These are phyloP conservation scores for Trichosanthes truncata DNA, from an alignment of 306 rosid species.

Conservation along the genomic window DNA sequence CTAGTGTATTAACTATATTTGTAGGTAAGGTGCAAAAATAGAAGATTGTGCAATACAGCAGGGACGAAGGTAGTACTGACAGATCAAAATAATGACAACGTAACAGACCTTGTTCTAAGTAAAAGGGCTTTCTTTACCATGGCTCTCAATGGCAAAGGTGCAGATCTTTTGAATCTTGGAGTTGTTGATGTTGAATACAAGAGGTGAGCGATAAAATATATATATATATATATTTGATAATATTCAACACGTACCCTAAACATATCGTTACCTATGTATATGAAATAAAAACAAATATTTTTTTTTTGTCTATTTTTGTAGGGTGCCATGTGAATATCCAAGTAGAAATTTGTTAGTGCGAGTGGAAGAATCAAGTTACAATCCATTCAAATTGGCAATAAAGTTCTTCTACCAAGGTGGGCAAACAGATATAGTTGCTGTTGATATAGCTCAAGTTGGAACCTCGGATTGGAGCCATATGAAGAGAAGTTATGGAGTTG, in stretches of 20 bases:
- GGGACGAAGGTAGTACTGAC: background rate
- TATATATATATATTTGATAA: too few relatives aligned
- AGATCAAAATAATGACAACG: background rate
- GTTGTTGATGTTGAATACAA: slow-evolving; percentile 62
- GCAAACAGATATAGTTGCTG: slow-evolving; percentile 68
- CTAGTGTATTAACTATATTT: background rate
- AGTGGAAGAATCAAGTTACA: slow-evolving; percentile 79
- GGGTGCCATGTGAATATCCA: slow-evolving; percentile 51
- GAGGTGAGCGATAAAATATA: slow-evolving; percentile 33
- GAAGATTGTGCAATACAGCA: background rate
- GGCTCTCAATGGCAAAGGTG: slow-evolving; percentile 46
- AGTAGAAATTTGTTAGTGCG: slow-evolving; percentile 10
- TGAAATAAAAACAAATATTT: too few relatives aligned
- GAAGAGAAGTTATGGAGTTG: slow-evolving; percentile 55
- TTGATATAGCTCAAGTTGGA: slow-evolving; percentile 77
- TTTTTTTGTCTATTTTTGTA: too few relatives aligned
- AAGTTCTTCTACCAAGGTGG: slow-evolving; percentile 77
- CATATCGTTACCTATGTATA: too few relatives aligned
- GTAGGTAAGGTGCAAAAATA: slow-evolving; percentile 8
- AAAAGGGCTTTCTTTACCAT: slow-evolving; percentile 54
- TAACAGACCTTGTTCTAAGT: slow-evolving; percentile 65
- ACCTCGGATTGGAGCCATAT: slow-evolving; percentile 55
- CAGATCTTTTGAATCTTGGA: slow-evolving; percentile 44
- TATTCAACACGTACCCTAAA: too few relatives aligned
- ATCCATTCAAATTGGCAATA: slow-evolving; percentile 45